Evolutionary conservation across 2,329 filamentous ascomycete species (phyloP), one percentile per base, ranked within the genome.

Genomic region (Huntiella bhutanensis): DNA sequence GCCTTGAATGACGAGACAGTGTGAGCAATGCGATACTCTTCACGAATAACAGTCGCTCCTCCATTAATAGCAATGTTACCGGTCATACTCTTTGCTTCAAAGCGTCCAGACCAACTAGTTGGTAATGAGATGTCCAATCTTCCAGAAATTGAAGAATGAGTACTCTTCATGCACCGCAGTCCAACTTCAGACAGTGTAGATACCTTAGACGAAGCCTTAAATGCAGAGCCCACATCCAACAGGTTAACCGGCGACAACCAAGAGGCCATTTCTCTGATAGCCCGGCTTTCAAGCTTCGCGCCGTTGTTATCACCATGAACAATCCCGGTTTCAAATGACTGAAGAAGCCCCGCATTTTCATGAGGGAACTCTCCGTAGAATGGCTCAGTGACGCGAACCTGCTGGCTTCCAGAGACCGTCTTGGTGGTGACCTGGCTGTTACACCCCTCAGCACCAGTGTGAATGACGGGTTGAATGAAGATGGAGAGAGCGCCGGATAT

Each of bases 101-200:
- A 45, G 22, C 22, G 8, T 8, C 43, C 43, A 13, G 35, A 32
- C 43, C 43, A 45, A 33, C 35, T 39, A 6, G 11, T 4, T 10
- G 36, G 43, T 36, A 45, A 22, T 7, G 4, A 10, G 28, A 39
- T 15, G 6, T 40, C 37, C 22, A 45, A n/a, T 7, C 11, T 17
- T n/a, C 43, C 43, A 17, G 43, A 39, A 2, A 39, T 13, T 13
- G 43, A 35, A 17, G 35, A 39, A n/a, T 45, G 43, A 13, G n/a
- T n/a, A 39, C 43, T 45, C 43, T 45, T 45, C 5, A 45, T 10
- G 22, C 43, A 45, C 33, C 10, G 15, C n/a, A 45, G 13, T 10
- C 43, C 35, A 7, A n/a, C 35, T 11, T 13, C 16, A 11, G 35
- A 37, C 3, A 37, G n/a, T 19, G 38, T 16, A 40, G 38, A 28